Evolutionary conservation across 768 basidiomycete species (phyloP), one percentile per base, ranked within the genome.

Genomic region (Sporobolomyces pararoseus): DNA sequence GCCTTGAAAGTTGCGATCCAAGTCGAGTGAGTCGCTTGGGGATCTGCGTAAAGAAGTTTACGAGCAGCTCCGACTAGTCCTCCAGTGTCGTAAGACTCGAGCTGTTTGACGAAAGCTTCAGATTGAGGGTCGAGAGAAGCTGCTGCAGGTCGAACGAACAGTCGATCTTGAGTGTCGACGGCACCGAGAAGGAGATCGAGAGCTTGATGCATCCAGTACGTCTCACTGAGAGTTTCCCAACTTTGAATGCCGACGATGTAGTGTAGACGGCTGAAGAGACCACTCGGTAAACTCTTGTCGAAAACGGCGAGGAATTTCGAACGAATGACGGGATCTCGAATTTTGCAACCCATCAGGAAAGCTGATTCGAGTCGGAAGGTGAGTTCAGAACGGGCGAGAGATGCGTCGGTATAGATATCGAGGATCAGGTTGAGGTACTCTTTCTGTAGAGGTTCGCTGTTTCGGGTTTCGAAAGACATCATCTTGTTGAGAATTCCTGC

Each of bases 201-300:
- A 21, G 93, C 91, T 25, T 98, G 84, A 73, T 89, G 88, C 39
- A 94, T 88, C 96, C 96, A 99, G 76, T 96, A 91, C 63, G 89
- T 86, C 69, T 95, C 92, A 3, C 90, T 86, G 25, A 99, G 80
- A 2, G 88, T 85, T 65, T 98, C 96, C 96, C 96, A 99, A 75
- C 84, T 91, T 79, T 98, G 95, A 21, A 94, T 88, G 31, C 89
- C 92, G 46, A 95, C 82, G 72, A 98, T 86, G 79, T 94, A 97
- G 47, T 89, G 88, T 54, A 99, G 79, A 32, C 96, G 88, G 68
- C 84, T 87, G 66, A 86, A 85, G 16, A 96, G 83, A 2, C 89
- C 88, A 39, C 89, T 86, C 37, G 94, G 90, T 58, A 97, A 85
- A 77, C 89, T 94, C 75, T 86, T 83, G 75, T 98, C 94, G 71